These are phyloP conservation scores for Tremellales sp. DNA, from an alignment of 1,284 basidiomycete genomes.

Conservation along the genomic window DNA sequence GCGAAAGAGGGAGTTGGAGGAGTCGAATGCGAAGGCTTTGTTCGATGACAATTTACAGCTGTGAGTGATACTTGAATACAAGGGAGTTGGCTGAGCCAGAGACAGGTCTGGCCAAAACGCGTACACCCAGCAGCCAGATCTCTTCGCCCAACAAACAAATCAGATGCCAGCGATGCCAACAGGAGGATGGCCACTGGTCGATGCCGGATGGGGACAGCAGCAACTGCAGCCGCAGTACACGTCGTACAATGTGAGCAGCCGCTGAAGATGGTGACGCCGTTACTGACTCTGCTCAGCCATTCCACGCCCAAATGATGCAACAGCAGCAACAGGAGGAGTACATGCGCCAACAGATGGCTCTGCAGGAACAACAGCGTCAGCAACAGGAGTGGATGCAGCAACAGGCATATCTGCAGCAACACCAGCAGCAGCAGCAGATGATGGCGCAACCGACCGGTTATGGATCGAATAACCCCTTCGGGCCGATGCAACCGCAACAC, in stretches of 20 bases:
- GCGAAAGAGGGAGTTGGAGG: slow-evolving; percentile 65
- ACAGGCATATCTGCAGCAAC: slow-evolving; percentile 58
- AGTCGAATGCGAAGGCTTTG: slow-evolving; percentile 67
- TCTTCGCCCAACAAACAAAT: slow-evolving; percentile 37
- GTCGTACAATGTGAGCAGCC: slow-evolving; percentile 46
- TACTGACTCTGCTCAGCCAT: slow-evolving; percentile 43
- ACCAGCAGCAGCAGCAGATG: slow-evolving; percentile 52
- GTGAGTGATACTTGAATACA: slow-evolving; percentile 46
- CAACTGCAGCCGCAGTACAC: slow-evolving; percentile 58
- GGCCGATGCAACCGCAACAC: slow-evolving; percentile 50
- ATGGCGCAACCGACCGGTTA: slow-evolving; percentile 58
- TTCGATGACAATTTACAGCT: slow-evolving; percentile 81
- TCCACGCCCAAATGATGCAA: slow-evolving; percentile 50
- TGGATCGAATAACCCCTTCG: slow-evolving; percentile 94
- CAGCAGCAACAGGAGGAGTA: slow-evolving; percentile 48
- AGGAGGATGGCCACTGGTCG: slow-evolving; percentile 56
- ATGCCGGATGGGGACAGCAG: slow-evolving; percentile 52
- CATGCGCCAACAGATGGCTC: slow-evolving; percentile 48
- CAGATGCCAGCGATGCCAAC: slow-evolving; percentile 39
- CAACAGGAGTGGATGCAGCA: slow-evolving; percentile 49
- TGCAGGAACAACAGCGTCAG: slow-evolving; percentile 45
- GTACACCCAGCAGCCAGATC: slow-evolving; percentile 38
- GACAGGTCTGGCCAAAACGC: slow-evolving; percentile 30
- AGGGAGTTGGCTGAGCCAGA: slow-evolving; percentile 2
- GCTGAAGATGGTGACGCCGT: no score